These are phyloP conservation scores for Diaporthe amygdali DNA, from an alignment of 2,329 filamentous ascomycete genomes.

Conservation along the genomic window DNA sequence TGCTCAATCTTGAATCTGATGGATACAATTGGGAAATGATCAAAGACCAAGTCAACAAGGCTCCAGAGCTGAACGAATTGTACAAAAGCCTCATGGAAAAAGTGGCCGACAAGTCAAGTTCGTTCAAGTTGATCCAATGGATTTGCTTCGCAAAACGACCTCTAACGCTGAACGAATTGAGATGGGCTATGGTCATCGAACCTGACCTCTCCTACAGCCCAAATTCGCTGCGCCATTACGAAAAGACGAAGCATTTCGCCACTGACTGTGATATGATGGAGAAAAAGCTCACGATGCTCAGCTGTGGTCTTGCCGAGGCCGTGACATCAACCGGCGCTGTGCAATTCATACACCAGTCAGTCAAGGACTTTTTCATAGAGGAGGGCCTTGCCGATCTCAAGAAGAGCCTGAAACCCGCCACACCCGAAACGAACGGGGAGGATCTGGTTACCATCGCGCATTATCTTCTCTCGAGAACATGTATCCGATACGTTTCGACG, in stretches of 20 bases:
- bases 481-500: constrained; percentile 33
- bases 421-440: neutral
- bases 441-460: constrained; percentile 22
- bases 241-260: constrained; percentile 26
- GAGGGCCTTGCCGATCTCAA: constrained; percentile 30
- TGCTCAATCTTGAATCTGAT: constrained; percentile 24
- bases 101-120: constrained; percentile 26
- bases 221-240: constrained; percentile 29
- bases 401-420: neutral
- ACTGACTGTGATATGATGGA: constrained; percentile 23
- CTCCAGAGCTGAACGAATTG: constrained; percentile 33
- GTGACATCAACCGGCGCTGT: too few relatives aligned
- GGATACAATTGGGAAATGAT: constrained; percentile 28
- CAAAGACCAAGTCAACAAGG: constrained; percentile 24
- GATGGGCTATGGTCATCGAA: constrained; percentile 38
- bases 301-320: constrained; percentile 36
- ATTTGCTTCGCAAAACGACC: constrained; percentile 36
- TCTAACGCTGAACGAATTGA: constrained; percentile 34
- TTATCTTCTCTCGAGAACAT: constrained; percentile 30
- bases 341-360: constrained; percentile 41
- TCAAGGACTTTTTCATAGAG: constrained; percentile 38
- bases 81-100: constrained; percentile 31
- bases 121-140: constrained; percentile 38
- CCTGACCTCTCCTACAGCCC: constrained; percentile 23
- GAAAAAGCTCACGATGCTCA: constrained; percentile 30